Evolutionary conservation across 768 basidiomycete species (phyloP).

Genomic region (Leucocoprinus birnbaumii): DNA sequence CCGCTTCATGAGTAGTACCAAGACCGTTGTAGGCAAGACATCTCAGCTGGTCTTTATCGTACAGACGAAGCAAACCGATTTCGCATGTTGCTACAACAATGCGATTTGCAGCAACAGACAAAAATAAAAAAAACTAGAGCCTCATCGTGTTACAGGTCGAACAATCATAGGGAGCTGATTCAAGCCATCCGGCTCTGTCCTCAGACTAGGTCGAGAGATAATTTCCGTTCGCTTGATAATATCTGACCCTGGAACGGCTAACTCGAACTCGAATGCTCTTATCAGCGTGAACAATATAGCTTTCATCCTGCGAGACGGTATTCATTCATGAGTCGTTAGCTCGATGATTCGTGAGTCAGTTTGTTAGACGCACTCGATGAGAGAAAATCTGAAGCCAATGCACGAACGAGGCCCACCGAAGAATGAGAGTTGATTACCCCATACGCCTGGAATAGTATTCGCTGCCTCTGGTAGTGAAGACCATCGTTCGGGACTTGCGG

Average conservation of each 20-base stretch:
- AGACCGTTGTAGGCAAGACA: no score
- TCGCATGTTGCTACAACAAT: no score
- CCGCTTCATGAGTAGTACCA: no score
- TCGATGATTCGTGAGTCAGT: no score
- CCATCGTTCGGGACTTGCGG: conserved; percentile 69
- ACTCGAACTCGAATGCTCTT: conserved; percentile 51
- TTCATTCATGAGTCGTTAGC: no score
- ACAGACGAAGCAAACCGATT: no score
- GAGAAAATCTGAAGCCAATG: conserved; percentile 55
- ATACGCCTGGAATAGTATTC: conserved; percentile 45
- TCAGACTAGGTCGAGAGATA: conserved; percentile 39
- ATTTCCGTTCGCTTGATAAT: conserved; percentile 34
- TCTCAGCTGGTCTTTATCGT: no score
- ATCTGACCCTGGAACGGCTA: conserved; percentile 45
- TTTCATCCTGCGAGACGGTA: conserved; percentile 11
- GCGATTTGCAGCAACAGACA: no score
- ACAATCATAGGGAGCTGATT: conserved; percentile 43
- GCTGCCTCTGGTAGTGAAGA: conserved; percentile 34
- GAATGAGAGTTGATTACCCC: conserved; percentile 50
- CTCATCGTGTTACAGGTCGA: conserved; percentile 19
- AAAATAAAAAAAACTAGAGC: no score
- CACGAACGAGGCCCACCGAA: conserved; percentile 54
- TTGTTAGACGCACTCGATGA: conserved; percentile 39
- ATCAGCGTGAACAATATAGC: conserved; percentile 30
- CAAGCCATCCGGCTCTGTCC: conserved; percentile 29